Evolutionary conservation across 176 grass and related monocot genomes (phyloP).

Genomic region (Canna indica): DNA sequence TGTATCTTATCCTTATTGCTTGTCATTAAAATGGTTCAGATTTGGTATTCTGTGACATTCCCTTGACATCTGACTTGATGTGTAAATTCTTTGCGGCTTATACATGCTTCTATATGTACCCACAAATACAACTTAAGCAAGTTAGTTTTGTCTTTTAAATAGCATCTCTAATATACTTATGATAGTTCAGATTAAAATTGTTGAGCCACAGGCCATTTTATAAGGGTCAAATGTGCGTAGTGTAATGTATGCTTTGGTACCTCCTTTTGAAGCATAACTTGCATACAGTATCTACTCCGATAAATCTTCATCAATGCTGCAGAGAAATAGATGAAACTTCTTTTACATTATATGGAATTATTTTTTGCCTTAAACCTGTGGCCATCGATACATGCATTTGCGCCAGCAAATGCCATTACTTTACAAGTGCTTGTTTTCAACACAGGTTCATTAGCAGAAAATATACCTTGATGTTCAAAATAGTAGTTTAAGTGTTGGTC

Average conservation of each 20-base stretch:
- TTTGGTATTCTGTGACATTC: background rate
- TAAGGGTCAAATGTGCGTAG: background rate
- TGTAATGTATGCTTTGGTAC: too few relatives aligned
- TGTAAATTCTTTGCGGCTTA: background rate
- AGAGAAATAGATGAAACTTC: background rate
- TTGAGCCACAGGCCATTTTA: background rate
- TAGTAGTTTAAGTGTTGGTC: background rate
- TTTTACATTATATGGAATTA: background rate
- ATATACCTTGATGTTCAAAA: background rate
- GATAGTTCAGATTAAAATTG: background rate
- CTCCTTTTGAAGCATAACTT: background rate
- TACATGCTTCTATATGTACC: background rate
- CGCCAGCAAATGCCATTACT: background rate
- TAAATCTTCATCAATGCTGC: background rate
- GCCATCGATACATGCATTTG: background rate
- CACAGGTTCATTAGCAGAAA: background rate
- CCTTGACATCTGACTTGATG: background rate
- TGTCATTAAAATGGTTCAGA: background rate
- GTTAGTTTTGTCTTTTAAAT: background rate
- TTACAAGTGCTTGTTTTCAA: background rate
- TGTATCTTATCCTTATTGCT: background rate
- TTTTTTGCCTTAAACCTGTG: background rate
- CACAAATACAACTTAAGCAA: background rate
- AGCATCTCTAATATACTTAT: background rate
- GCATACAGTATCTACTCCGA: background rate